phyloP scores from a whole-genome alignment of 805 yeast species.

The Groenewaldozyma salmanticensis region DNA sequence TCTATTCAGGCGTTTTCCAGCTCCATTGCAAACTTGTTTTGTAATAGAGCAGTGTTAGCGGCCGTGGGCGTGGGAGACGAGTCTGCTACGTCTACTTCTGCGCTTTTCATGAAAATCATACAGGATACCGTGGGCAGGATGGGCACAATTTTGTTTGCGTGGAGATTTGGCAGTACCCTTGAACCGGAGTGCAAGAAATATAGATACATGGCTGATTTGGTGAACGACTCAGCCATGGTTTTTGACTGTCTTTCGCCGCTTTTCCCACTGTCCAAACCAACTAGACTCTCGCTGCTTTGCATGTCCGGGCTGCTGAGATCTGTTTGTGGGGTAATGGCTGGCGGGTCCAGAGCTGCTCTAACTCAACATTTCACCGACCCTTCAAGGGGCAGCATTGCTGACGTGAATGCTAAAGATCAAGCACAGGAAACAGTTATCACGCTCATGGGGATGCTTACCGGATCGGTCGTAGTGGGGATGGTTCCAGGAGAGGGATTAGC shows the following conservation, averaged over 20 bases:
- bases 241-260: slow-evolving; percentile 27
- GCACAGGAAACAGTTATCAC: slow-evolving; percentile 30
- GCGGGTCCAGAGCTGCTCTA: slow-evolving; percentile 29
- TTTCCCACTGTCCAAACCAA: slow-evolving; percentile 16
- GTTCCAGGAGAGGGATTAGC: slow-evolving; percentile 18
- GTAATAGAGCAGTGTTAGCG: slow-evolving; percentile 26
- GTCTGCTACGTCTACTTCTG: slow-evolving; percentile 28
- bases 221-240: slow-evolving; percentile 26
- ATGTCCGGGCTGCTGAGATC: slow-evolving; percentile 26
- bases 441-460: slow-evolving; percentile 28
- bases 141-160: slow-evolving; percentile 29
- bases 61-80: slow-evolving; percentile 32
- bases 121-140: slow-evolving; percentile 30
- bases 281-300: slow-evolving; percentile 22
- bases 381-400: slow-evolving; percentile 26
- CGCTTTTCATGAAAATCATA: slow-evolving; percentile 27
- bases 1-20: slow-evolving; percentile 29
- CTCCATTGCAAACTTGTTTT: slow-evolving; percentile 26
- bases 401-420: slow-evolving; percentile 30
- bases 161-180: slow-evolving; percentile 25
- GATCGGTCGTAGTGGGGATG: slow-evolving; percentile 23
- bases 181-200: slow-evolving; percentile 31
- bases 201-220: slow-evolving; percentile 27
- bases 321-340: slow-evolving; percentile 30
- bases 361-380: slow-evolving; percentile 30